Evolutionary conservation across 805 yeast genomes (phyloP), one percentile per base, ranked within the genome.

Genomic region (Ogataea neopini): DNA sequence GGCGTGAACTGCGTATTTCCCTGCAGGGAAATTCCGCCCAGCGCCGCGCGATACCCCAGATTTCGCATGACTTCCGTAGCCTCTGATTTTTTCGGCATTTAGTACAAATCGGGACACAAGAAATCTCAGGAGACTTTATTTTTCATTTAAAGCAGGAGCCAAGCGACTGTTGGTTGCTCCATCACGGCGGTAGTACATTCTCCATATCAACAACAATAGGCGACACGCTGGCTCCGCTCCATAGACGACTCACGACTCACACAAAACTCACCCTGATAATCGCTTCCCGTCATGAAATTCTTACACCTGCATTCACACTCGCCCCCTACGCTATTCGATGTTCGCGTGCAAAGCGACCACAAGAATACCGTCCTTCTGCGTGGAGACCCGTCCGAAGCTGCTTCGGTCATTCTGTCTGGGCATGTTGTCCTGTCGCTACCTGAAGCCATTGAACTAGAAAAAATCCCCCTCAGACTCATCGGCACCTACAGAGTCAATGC

Each of bases 361-460:
- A 72, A 72, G 38, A 76, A 77, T 52, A 55, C 70, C 20, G 35
- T 77, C 1, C 48, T 77, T 10, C 61, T 78, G 28, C 67, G 63
- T 44, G 82, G 82, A 0, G 63, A 71, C 36, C 74, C 71, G 40
- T 63, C 60, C 36, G 82, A 77, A 50, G 67, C 76, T 38, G 74
- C 74, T 6, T 60, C 71, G 4, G 61, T 75, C 1, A 64, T 70
- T 6, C 52, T 79, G 20, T 71, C 69, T 19, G 84, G 84, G 0
- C 69, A 67, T 43, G 73, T 79, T 39, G 79, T 76, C 39, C 60
- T 77, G 34, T 64, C 76, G 18, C 59, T 76, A 3, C 73, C 74
- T 6, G 73, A 72, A 36, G 72, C 71, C 37, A 64, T 70, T 33
- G 73, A 70, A 44, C 64, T 76, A 20, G 68, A 65, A 37, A 58